Conservation (phyloP, 148 eudicot genomes). For the Drosera capensis region DNA sequence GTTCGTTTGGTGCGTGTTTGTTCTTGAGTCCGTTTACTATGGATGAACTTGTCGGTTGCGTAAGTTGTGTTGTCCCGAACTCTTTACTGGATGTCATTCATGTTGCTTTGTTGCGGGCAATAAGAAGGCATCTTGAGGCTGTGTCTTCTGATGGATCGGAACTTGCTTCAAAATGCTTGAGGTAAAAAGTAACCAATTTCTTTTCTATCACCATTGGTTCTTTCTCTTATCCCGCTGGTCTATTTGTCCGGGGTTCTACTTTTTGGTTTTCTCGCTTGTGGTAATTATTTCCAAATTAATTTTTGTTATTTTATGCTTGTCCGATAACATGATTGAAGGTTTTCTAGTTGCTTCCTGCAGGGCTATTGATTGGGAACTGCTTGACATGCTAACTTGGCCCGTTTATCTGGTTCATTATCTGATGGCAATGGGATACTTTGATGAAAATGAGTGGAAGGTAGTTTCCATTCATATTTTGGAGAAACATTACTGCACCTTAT, state of each 20-base stretch:
- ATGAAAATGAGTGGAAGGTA: slow-evolving; percentile 60
- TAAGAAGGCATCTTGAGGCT: slow-evolving; percentile 55
- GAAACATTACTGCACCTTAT: slow-evolving; percentile 57
- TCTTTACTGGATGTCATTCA: slow-evolving; percentile 81
- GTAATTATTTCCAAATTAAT: neutral
- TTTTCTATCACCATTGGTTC: neutral
- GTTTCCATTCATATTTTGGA: slow-evolving; percentile 41
- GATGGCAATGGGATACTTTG: slow-evolving; percentile 42
- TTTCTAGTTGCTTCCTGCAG: slow-evolving; percentile 34
- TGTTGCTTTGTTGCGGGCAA: slow-evolving; percentile 60
- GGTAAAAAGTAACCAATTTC: slow-evolving; percentile 23
- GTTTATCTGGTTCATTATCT: slow-evolving; percentile 59
- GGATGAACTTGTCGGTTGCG: slow-evolving; percentile 91
- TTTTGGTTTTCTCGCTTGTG: too few relatives aligned
- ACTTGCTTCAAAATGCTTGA: slow-evolving; percentile 63
- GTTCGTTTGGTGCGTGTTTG: slow-evolving; percentile 56
- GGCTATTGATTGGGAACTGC: slow-evolving; percentile 75
- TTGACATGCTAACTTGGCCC: slow-evolving; percentile 90
- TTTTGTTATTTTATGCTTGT: too few relatives aligned
- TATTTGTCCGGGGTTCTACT: too few relatives aligned
- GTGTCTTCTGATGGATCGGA: slow-evolving; percentile 60
- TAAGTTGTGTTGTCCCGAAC: slow-evolving; percentile 43
- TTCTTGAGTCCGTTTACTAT: slow-evolving; percentile 75
- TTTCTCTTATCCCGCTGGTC: too few relatives aligned
- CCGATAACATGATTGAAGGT: neutral